These are phyloP conservation scores for Eimeria maxima DNA, from an alignment of 169 alveolate species.

Conservation along the genomic window DNA sequence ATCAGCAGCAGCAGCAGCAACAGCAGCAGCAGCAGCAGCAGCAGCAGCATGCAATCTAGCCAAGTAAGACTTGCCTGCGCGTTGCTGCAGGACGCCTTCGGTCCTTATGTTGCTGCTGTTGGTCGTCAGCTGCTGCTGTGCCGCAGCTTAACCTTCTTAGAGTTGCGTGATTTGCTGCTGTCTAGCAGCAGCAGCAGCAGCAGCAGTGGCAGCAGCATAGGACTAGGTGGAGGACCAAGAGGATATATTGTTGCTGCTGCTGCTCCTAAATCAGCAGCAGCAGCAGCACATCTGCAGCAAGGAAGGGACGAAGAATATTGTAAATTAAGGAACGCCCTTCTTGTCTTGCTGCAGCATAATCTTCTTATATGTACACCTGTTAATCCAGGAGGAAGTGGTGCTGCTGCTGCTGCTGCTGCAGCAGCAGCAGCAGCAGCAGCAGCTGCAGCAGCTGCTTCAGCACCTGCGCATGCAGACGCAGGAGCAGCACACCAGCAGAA, in stretches of 20 bases:
- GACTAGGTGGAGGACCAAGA: neutral
- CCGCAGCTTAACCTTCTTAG: conserved; percentile 70
- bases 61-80: conserved; percentile 63
- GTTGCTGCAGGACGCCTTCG: conserved; percentile 74
- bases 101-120: conserved; percentile 53
- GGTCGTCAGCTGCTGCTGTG: conserved; percentile 77
- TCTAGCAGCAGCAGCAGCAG: conserved; percentile 20
- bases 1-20: neutral
- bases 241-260: too few species aligned
- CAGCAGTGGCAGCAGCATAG: conserved; percentile 37
- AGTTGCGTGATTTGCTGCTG: conserved; percentile 68
- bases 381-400: neutral
- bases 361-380: conserved; percentile 43
- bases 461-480: conserved; percentile 33
- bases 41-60: conserved; percentile 31
- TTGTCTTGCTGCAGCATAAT: conserved; percentile 74
- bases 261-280: neutral
- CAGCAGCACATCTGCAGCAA: conserved; percentile 6
- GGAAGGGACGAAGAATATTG: conserved; percentile 25
- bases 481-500: conserved; percentile 24
- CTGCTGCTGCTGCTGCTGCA: neutral
- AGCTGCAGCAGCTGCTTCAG: neutral
- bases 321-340: conserved; percentile 68
- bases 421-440: conserved; percentile 35
- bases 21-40: conserved; percentile 39